These are phyloP conservation scores for Neurospora tetraspora DNA, from an alignment of 495 filamentous ascomycete genomes.

Conservation along the genomic window DNA sequence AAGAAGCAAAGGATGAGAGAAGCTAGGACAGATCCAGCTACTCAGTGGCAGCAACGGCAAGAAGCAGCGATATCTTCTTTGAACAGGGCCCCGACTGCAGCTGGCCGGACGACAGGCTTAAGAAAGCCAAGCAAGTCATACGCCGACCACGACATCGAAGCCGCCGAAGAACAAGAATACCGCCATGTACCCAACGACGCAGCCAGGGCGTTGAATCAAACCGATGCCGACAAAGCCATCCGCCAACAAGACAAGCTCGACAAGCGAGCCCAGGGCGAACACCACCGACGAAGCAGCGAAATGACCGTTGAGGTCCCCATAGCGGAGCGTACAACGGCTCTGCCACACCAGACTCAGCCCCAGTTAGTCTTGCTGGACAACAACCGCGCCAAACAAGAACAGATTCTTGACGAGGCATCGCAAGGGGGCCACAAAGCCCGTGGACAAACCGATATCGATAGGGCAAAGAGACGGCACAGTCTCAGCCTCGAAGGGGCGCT, in stretches of 20 bases:
- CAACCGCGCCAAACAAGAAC: neutral
- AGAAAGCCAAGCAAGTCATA: conserved; percentile 8
- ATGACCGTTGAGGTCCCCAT: neutral
- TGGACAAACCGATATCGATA: neutral
- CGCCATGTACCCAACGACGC: conserved; percentile 36
- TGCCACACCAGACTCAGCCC: neutral
- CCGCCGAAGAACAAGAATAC: conserved; percentile 13
- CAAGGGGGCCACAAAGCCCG: neutral
- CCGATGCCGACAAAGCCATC: conserved; percentile 32
- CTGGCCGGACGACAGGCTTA: neutral
- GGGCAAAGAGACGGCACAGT: neutral
- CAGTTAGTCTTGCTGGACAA: neutral
- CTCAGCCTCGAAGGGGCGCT: neutral
- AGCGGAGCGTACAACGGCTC: neutral
- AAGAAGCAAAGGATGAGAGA: conserved; percentile 6
- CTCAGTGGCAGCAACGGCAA: neutral
- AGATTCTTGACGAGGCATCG: neutral
- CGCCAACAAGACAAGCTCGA: conserved; percentile 13
- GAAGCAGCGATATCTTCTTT: neutral
- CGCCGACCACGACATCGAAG: conserved; percentile 7
- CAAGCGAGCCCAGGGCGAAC: neutral
- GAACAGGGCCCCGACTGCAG: conserved; percentile 1
- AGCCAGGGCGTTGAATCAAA: conserved; percentile 38
- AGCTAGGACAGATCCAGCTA: neutral
- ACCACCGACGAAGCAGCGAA: neutral